Evolutionary conservation across 164 flowering plant species (phyloP), one percentile per base, ranked within the genome.

Genomic region (Aristolochia contorta): DNA sequence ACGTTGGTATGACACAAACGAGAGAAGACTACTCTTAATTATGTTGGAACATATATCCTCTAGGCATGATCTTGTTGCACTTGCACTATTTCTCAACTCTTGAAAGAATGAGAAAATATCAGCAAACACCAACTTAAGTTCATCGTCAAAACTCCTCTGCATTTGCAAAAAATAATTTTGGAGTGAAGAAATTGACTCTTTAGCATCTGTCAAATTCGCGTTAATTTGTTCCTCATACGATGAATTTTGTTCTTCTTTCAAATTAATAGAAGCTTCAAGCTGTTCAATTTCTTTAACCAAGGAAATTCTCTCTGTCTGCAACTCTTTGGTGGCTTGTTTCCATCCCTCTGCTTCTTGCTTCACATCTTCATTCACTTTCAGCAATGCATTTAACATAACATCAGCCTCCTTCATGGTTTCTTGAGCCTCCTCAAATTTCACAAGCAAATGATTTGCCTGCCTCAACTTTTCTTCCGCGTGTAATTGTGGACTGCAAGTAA

Each of bases 401-500:
- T 85, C 92, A 63, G 90, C 90, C 74, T 89, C 97, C 67, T 75
- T 70, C 61, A 86, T 80, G 55, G 88, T 81, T 57, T 72, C 74
- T 61, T 69, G 79, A 56, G 83, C 85, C 72, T 85, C 87, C 76
- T 80, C 88, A 75, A 77, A 72, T 69, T 75, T 83, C 56, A 43
- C 56, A n/a, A 86, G 75, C 73, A 82, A 84, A 63, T 67, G 68
- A 48, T 55, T 61, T 32, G 70, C 62, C 52, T 59, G 68, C 47
- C 65, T 70, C 27, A 60, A 59, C 53, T 71, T 77, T 61, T 74
- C 77, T 60, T 69, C 75, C 51, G 59, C 63, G 49, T 25, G 63
- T 43, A 63, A 67, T 76, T 24, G 56, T 16, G 65, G 30, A 47
- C 54, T 41, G 16, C 18, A 33, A 47, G 56, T 57, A 22, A 30